Percentiles rank a stretch among this genome's conserved stretches.
phyloP scores from a whole-genome alignment of 2,329 filamentous ascomycete species.

The Trichoderma guizhouense region DNA sequence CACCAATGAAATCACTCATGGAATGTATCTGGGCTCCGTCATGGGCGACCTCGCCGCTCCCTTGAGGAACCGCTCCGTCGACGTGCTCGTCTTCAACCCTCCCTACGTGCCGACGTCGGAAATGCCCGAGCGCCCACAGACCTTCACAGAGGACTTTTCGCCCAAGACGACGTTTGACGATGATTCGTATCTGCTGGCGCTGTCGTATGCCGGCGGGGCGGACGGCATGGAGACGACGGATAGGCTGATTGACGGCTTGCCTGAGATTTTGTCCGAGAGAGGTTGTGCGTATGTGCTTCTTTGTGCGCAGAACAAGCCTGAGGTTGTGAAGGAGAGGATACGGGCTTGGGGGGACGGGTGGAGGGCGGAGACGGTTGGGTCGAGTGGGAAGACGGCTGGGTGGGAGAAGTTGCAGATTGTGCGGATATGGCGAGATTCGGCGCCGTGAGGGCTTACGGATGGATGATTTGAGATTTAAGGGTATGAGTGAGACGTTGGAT shows the following conservation, averaged over 20 bases:
- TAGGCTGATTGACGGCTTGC: conserved; percentile 68
- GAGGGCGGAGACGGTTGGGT: conserved; percentile 73
- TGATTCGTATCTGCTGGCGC: conserved; percentile 76
- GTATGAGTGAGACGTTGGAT: not conserved
- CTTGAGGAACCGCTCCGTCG: conserved; percentile 57
- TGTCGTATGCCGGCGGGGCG: conserved; percentile 83
- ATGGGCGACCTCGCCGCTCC: conserved; percentile 67
- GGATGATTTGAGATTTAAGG: not conserved
- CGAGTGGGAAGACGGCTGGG: conserved; percentile 81
- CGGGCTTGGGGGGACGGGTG: conserved; percentile 53
- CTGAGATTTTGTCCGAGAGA: conserved; percentile 56
- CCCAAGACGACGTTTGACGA: conserved; percentile 59
- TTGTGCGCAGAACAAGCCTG: conserved; percentile 86
- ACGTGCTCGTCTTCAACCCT: conserved; percentile 93
- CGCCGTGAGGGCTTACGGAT: conserved; percentile 1
- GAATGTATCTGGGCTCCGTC: conserved; percentile 61
- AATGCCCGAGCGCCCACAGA: conserved; percentile 55
- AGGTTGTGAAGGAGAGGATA: conserved; percentile 64
- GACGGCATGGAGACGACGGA: conserved; percentile 96
- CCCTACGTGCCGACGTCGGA: conserved; percentile 88
- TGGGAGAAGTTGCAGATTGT: conserved; percentile 94
- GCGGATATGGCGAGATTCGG: conserved; percentile 68
- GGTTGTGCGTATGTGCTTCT: conserved; percentile 88
- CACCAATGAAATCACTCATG: conserved; percentile 33
- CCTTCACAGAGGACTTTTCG: conserved; percentile 25